A percentile compares a stretch with the other conserved stretches of the same genome.
Evolutionary conservation across 2,329 filamentous ascomycete species (phyloP).

Genomic region (Apiospora sp.): DNA sequence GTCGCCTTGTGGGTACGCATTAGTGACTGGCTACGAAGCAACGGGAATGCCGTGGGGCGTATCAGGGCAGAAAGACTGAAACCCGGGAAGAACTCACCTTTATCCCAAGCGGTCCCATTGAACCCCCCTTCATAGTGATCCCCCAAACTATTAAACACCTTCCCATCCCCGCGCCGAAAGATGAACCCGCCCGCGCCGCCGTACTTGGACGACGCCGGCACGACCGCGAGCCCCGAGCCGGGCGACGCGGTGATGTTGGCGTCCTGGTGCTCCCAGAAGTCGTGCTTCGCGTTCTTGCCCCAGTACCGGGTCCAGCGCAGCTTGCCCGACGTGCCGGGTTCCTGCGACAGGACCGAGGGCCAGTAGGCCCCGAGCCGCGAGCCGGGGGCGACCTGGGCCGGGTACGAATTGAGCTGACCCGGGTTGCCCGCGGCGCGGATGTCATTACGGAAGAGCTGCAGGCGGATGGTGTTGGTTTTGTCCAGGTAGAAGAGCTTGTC

Average conservation of each 20-base stretch:
- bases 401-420: slow-evolving; percentile 21
- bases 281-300: neutral
- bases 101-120: slow-evolving; percentile 30
- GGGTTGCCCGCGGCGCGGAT: neutral
- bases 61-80: neutral
- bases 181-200: slow-evolving; percentile 31
- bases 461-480: slow-evolving; percentile 4
- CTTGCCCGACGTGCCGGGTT: neutral
- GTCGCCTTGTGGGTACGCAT: neutral
- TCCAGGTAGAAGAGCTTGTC: slow-evolving; percentile 24
- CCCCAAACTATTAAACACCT: slow-evolving; percentile 31
- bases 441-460: slow-evolving; percentile 11
- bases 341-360: slow-evolving; percentile 26
- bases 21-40: neutral
- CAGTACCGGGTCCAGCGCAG: slow-evolving; percentile 27
- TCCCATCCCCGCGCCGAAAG: slow-evolving; percentile 33
- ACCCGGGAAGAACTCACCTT: slow-evolving; percentile 29
- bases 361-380: slow-evolving; percentile 26
- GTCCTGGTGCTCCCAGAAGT: slow-evolving; percentile 25
- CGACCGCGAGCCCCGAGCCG: slow-evolving; percentile 28
- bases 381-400: neutral
- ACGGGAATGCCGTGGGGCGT: too few relatives aligned
- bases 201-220: slow-evolving; percentile 31
- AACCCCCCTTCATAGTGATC: slow-evolving; percentile 27
- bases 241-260: slow-evolving; percentile 30